phyloP scores from a whole-genome alignment of 371 early-diverging fungal species.

The Blakeslea trispora region DNA sequence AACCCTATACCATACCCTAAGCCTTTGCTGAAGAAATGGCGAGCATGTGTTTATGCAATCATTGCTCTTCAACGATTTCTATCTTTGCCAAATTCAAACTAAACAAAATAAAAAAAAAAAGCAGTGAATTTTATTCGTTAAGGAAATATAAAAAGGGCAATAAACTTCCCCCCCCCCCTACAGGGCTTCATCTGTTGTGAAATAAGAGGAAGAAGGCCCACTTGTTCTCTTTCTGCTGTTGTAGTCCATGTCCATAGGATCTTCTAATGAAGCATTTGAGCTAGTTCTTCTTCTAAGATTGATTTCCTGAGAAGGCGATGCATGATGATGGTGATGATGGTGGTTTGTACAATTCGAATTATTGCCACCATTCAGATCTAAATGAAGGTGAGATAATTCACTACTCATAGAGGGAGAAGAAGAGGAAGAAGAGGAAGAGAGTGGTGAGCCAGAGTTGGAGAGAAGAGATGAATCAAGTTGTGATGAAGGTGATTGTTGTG shows the following conservation, averaged over 20 bases:
- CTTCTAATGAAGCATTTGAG: slow-evolving; percentile 39
- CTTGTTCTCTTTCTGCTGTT: slow-evolving; percentile 9
- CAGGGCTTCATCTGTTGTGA: slow-evolving; percentile 4
- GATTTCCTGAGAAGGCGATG: background rate
- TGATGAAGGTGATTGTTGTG: background rate
- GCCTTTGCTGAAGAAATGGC: slow-evolving; percentile 15
- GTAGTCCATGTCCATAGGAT: slow-evolving; percentile 20
- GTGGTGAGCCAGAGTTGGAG: slow-evolving; percentile 16
- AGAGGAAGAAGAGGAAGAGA: slow-evolving; percentile 23
- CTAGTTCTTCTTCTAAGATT: slow-evolving; percentile 40
- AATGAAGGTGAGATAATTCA: slow-evolving; percentile 18
- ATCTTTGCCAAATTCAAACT: background rate
- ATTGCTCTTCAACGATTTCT: slow-evolving; percentile 22
- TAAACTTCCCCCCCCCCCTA: background rate
- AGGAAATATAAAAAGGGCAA: too few relatives aligned
- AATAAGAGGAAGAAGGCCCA: slow-evolving; percentile 13
- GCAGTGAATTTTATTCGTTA: too few relatives aligned
- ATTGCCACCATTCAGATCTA: background rate
- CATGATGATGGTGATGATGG: slow-evolving; percentile 9
- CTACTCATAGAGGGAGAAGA: slow-evolving; percentile 8
- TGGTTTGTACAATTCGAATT: background rate
- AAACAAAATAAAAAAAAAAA: too few relatives aligned
- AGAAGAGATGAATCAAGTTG: background rate
- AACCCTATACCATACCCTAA: background rate
- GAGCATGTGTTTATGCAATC: slow-evolving; percentile 20